Percentiles rank a stretch among this genome's conserved stretches.
These are phyloP conservation scores for Dendryphion nanum DNA, from an alignment of 2,329 filamentous ascomycete genomes.

Conservation along the genomic window DNA sequence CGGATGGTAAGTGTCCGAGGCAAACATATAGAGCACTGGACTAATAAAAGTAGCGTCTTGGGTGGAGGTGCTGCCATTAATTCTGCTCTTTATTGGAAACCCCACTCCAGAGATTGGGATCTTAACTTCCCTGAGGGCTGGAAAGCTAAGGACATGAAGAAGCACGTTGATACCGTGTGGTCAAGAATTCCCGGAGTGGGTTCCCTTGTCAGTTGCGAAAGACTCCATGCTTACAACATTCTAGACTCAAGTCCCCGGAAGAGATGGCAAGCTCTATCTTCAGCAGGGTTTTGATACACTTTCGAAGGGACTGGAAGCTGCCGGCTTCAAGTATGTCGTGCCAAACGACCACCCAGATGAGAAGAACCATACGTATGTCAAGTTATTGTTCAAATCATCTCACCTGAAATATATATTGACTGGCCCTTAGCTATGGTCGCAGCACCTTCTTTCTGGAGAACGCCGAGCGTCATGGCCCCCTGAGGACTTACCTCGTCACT, in stretches of 20 bases:
- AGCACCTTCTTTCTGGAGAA: constrained; percentile 63
- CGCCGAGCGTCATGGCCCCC: constrained; percentile 64
- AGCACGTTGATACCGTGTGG: constrained; percentile 60
- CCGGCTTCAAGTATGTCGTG: constrained; percentile 61
- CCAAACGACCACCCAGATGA: constrained; percentile 58
- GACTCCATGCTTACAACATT: neutral
- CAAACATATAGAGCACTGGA: neutral
- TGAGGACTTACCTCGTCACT: constrained; percentile 66
- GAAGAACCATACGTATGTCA: constrained; percentile 62
- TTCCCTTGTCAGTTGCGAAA: neutral
- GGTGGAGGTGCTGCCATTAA: constrained; percentile 67
- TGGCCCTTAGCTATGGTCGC: too few relatives aligned
- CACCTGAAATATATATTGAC: too few relatives aligned
- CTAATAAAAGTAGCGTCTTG: constrained; percentile 44
- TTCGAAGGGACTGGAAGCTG: constrained; percentile 54
- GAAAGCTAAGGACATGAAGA: constrained; percentile 60
- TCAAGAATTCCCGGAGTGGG: constrained; percentile 55
- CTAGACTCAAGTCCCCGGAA: constrained; percentile 62
- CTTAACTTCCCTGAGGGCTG: constrained; percentile 69
- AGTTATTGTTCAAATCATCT: too few relatives aligned
- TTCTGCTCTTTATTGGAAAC: constrained; percentile 64
- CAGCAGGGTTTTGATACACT: constrained; percentile 63
- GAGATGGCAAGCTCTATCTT: constrained; percentile 62
- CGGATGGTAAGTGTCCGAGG: constrained; percentile 49
- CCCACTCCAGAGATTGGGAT: constrained; percentile 65